Conservation (phyloP, 192 early-diverging fungal genomes). For the Backusella australiensis region DNA sequence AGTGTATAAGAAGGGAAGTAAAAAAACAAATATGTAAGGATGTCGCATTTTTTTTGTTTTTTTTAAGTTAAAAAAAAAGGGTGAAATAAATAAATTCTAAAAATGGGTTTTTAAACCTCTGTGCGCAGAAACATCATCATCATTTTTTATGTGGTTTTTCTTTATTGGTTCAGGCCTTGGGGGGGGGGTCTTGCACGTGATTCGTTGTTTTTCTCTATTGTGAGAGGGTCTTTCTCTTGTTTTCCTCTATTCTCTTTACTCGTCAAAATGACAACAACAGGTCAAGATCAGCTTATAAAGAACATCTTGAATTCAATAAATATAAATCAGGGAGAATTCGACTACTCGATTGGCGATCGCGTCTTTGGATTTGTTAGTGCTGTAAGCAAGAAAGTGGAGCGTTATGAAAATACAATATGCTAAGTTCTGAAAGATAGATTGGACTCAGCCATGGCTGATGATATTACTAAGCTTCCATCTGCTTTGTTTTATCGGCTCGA, state of each 20-base stretch:
- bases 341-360: not conserved
- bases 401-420: not conserved
- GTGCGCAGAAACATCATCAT: not conserved
- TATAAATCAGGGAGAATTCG: not conserved
- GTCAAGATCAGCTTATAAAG: not conserved
- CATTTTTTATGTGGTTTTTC: not conserved
- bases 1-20: conserved; percentile 20
- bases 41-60: not conserved
- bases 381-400: not conserved
- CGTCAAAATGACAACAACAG: not conserved
- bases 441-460: conserved; percentile 49
- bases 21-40: conserved; percentile 20
- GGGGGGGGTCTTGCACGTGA: not conserved
- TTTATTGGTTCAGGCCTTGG: not conserved
- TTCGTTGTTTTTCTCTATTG: no score
- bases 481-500: conserved; percentile 30
- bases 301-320: conserved; percentile 3
- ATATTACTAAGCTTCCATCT: conserved; percentile 40
- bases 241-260: not conserved
- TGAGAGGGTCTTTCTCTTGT: no score
- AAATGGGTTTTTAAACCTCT: not conserved
- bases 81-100: not conserved
- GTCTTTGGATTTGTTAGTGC: not conserved
- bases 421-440: conserved; percentile 37
- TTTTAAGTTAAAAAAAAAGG: not conserved